A percentile compares a stretch with the other conserved stretches of the same genome.
Conservation (phyloP, 73 alveolate genomes). For the Paramecium caudatum region DNA sequence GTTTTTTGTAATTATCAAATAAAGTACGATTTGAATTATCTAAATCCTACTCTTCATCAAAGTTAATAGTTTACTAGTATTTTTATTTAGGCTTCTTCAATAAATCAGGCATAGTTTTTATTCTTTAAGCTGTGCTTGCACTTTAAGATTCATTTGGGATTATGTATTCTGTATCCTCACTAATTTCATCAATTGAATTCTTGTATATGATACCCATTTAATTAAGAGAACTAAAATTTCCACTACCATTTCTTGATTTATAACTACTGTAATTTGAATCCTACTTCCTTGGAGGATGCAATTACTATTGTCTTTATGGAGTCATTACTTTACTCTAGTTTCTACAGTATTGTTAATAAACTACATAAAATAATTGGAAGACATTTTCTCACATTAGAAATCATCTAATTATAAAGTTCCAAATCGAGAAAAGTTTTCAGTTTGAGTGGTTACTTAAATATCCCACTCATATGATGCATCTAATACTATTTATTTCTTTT, state of each 20-base stretch:
- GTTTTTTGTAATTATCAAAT: conserved; percentile 14
- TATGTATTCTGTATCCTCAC: conserved; percentile 14
- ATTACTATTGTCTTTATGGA: no score
- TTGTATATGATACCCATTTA: neutral
- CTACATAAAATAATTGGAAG: neutral
- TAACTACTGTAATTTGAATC: neutral
- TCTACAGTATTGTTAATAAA: neutral
- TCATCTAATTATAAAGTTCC: conserved; percentile 28
- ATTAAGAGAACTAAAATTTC: neutral
- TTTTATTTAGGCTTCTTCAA: neutral
- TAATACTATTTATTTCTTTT: neutral
- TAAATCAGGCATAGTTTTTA: neutral
- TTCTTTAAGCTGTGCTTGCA: neutral
- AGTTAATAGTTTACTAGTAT: neutral
- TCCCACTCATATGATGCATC: conserved; percentile 36
- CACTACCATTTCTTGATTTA: neutral
- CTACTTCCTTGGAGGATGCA: neutral
- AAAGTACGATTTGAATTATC: neutral
- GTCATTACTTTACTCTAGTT: no score
- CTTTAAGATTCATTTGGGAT: neutral
- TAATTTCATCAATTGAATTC: neutral
- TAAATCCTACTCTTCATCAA: neutral
- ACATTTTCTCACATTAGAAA: neutral
- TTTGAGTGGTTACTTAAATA: neutral
- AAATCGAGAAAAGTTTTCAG: conserved; percentile 18